A percentile compares a stretch with the other conserved stretches of the same genome.
Conservation (phyloP, 768 basidiomycete genomes). For the Tylopilus sp. region DNA sequence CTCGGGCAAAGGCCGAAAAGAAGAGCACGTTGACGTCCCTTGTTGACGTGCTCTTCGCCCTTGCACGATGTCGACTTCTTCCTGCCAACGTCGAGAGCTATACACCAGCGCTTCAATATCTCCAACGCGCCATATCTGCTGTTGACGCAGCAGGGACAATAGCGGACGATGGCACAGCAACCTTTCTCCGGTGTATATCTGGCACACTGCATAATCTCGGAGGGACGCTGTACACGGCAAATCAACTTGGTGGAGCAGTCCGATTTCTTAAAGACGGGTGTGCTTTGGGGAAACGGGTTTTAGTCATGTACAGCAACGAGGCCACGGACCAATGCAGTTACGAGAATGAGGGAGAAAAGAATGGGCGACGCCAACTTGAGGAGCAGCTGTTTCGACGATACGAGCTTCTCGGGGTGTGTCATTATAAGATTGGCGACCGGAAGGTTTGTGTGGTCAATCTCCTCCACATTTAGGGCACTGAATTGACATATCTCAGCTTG, state of each 20-base stretch:
- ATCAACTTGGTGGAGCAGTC: conserved; percentile 57
- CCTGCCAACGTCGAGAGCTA: conserved; percentile 45
- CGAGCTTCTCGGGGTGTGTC: conserved; percentile 80
- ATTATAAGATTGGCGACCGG: conserved; percentile 72
- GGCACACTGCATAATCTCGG: conserved; percentile 70
- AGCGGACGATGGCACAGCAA: conserved; percentile 33
- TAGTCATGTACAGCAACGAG: conserved; percentile 28
- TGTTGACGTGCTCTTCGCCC: conserved; percentile 53
- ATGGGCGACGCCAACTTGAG: conserved; percentile 54
- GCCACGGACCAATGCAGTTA: conserved; percentile 5
- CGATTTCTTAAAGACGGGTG: conserved; percentile 67
- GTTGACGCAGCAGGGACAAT: conserved; percentile 23
- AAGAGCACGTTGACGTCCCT: conserved; percentile 40
- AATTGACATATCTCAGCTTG: conserved; percentile 40
- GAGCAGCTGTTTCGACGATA: conserved; percentile 69
- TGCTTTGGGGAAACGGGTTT: conserved; percentile 45
- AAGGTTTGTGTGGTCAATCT: conserved; percentile 44
- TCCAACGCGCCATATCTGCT: conserved; percentile 39
- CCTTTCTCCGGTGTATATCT: conserved; percentile 65
- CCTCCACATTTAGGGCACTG: not conserved
- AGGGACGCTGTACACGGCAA: conserved; percentile 65
- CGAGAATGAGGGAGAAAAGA: conserved; percentile 32
- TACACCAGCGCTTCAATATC: conserved; percentile 41
- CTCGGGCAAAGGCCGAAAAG: conserved; percentile 14
- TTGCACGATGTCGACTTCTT: conserved; percentile 45